Evolutionary conservation across 805 yeast species (phyloP), one percentile per base, ranked within the genome.

Genomic region (Lipomyces orientalis): DNA sequence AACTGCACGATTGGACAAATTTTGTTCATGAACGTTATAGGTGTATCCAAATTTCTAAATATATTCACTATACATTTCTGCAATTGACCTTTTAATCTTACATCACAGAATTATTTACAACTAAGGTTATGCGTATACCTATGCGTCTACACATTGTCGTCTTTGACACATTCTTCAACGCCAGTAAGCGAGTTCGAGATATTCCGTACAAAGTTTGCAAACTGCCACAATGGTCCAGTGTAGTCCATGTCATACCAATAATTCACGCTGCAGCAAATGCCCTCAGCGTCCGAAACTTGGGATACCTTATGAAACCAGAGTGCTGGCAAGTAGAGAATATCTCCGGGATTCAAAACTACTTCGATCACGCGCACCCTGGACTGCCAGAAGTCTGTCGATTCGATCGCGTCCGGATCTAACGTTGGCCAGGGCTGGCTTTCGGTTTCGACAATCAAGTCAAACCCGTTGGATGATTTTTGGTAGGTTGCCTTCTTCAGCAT

Each of bases 291-390:
- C n/a, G 72, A 54, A 6, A 54, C 61, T 60, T 67, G 70, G 12
- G 64, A 34, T 7, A 80, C 79, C 70, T 80, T 80, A 58, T 80
- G 82, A 68, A 78, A 80, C 82, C 82, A 80, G 60, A 79, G 72
- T 4, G 81, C 79, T 0, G 82, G 82, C 10, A 80, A 65, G 64
- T 76, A 80, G 54, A 80, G 73, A 16, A 76, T 73, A 58, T 80
- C 81, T 3, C 82, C 82, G 1, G 81, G 77, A 7, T 73, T 63
- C 33, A 80, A 65, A 37, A 70, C 75, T 31, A 79, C 79, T 10
- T 54, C 64, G 9, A 69, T 52, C 25, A 61, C 66, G 8, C 71
- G 66, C 25, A 63, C 39, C 14, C 34, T 52, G 8, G 49, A 7
- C 19, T 56, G 60, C 71, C 71, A 67, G 10, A 5, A 19, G 33